Evolutionary conservation across 805 yeast species (phyloP).

Genomic region (Yamadazyma philogaea): DNA sequence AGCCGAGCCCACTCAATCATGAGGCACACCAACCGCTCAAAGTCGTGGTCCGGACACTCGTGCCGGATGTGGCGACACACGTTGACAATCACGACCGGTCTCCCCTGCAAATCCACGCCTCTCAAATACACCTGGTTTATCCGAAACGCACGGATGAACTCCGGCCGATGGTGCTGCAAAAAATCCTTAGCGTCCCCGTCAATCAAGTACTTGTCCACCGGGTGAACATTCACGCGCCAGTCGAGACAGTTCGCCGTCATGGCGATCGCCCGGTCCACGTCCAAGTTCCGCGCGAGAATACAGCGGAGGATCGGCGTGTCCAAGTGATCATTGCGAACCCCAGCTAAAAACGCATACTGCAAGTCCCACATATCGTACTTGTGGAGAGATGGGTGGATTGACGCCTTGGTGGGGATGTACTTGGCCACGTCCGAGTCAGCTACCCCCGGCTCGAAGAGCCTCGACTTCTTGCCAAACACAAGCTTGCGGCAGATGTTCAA

Average conservation of each 20-base stretch:
- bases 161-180: conserved; percentile 31
- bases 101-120: conserved; percentile 65
- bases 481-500: conserved; percentile 6
- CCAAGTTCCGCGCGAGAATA: conserved; percentile 79
- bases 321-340: conserved; percentile 64
- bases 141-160: conserved; percentile 52
- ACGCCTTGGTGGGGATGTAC: background rate
- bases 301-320: conserved; percentile 74
- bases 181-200: conserved; percentile 68
- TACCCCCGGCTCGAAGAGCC: conserved; percentile 5
- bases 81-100: conserved; percentile 77
- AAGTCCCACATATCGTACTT: conserved; percentile 2
- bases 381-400: conserved; percentile 3
- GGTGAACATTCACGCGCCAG: conserved; percentile 66
- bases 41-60: conserved; percentile 54
- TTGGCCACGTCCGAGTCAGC: conserved; percentile 1
- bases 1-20: conserved; percentile 76
- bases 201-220: conserved; percentile 56
- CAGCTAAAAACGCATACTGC: conserved; percentile 9
- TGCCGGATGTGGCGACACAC: conserved; percentile 62
- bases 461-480: conserved; percentile 1
- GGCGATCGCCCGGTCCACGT: conserved; percentile 58
- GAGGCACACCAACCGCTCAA: conserved; percentile 67
- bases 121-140: conserved; percentile 65
- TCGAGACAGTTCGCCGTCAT: conserved; percentile 67